Base-by-base conservation (phyloP, 2,329 filamentous ascomycete genomes). In the Colletotrichum cuscutae region DNA sequence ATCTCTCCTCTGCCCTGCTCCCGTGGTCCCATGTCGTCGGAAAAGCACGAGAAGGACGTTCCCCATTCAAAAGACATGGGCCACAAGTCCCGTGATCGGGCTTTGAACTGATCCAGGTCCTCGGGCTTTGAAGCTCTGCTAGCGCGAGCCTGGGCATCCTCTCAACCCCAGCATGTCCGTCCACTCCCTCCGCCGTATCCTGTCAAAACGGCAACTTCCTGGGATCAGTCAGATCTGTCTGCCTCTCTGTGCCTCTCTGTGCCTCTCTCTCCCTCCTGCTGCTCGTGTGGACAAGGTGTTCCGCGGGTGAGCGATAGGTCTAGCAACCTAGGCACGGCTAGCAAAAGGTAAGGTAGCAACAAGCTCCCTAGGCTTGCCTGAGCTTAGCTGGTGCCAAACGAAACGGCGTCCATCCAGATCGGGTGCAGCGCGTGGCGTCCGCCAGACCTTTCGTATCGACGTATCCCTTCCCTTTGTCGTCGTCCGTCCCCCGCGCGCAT, bases 321-420 rank as follows among this genome's bases (percentile, higher is more conserved):
- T 22, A n/a, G 62, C 15, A n/a, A 46, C 42, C 42, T 46, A 46
- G 42, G 42, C 42, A 46, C 42, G 42, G 13, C 7, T 46, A n/a
- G 35, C 35, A 5, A 37, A 37, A 4, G 12, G 35, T 6, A 37
- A 37, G 42, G 42, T 46, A 46, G 37, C 49, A 3, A 30, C 26
- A 35, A 37, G 15, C 56, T 57, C 19, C 37, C 57, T 58, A 67
- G 22, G 22, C 52, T 58, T 22, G 30, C 37, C 46, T 46, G 24
- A 35, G 58, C 30, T 57, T 54, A 64, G 65, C 57, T 22, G 42
- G 42, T 64, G 52, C 65, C 69, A 63, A 72, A 60, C 59, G 65
- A 72, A 72, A 72, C 69, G 69, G 69, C 69, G 69, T 64, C 69
- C 59, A 72, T 60, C 69, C 69, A 60, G 65, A 64, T 72, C 53